Evolutionary conservation across 2,329 filamentous ascomycete species (phyloP).

Genomic region (Botrytis galanthina): DNA sequence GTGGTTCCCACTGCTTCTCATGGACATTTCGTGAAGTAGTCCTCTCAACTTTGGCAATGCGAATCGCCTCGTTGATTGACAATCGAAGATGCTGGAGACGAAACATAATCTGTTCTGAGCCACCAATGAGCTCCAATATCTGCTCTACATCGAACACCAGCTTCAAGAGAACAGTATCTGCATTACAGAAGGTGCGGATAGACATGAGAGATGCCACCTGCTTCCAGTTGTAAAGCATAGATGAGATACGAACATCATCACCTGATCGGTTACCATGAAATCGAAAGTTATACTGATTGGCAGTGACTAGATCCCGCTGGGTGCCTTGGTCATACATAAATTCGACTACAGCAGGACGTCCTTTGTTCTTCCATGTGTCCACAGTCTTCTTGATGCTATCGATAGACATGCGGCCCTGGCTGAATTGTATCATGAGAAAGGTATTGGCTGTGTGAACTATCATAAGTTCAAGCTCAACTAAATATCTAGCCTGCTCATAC

Average conservation of each 20-base stretch:
- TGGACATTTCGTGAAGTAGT: slow-evolving; percentile 18
- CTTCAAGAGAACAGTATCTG: slow-evolving; percentile 49
- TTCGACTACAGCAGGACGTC: slow-evolving; percentile 48
- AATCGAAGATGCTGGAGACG: slow-evolving; percentile 34
- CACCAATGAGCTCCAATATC: slow-evolving; percentile 48
- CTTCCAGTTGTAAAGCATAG: slow-evolving; percentile 50
- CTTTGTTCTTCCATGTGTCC: slow-evolving; percentile 44
- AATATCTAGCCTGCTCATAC: slow-evolving; percentile 35
- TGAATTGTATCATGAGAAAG: slow-evolving; percentile 39
- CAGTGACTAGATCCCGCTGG: slow-evolving; percentile 47
- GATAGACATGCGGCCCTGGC: slow-evolving; percentile 34
- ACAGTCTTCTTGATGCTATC: slow-evolving; percentile 36
- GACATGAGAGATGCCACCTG: slow-evolving; percentile 46
- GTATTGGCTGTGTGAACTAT: slow-evolving; percentile 35
- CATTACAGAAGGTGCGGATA: slow-evolving; percentile 49
- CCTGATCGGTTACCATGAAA: slow-evolving; percentile 46
- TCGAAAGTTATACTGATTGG: slow-evolving; percentile 45
- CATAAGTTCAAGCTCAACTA: slow-evolving; percentile 38
- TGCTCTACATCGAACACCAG: slow-evolving; percentile 48
- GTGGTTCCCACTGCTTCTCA: slow-evolving; percentile 22
- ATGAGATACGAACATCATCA: slow-evolving; percentile 41
- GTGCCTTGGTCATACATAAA: slow-evolving; percentile 53
- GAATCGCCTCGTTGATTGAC: slow-evolving; percentile 32
- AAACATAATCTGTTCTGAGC: slow-evolving; percentile 31
- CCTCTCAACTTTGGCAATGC: slow-evolving; percentile 15